phyloP scores from a whole-genome alignment of 345 rosid species.

The Lumnitzera littorea region DNA sequence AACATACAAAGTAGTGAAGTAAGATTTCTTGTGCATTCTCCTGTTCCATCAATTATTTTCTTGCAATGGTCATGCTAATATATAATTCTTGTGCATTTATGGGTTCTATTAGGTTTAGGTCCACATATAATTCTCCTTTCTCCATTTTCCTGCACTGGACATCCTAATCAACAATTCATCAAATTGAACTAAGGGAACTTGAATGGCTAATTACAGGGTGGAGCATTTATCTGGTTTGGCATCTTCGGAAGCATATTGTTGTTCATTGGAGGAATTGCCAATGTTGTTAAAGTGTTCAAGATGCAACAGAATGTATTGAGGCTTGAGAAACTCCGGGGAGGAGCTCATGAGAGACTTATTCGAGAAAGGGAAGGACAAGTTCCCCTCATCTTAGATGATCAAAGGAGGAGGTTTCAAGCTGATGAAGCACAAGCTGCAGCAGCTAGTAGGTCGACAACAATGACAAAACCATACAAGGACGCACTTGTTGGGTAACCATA shows the following conservation, averaged over 20 bases:
- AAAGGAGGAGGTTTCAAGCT: slow-evolving; percentile 24
- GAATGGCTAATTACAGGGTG: slow-evolving; percentile 24
- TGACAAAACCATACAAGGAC: slow-evolving; percentile 46
- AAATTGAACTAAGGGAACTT: neutral
- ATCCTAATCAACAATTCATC: neutral
- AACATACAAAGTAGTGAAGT: too few relatives aligned
- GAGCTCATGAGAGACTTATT: slow-evolving; percentile 51
- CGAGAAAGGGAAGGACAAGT: slow-evolving; percentile 46
- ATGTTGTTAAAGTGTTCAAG: slow-evolving; percentile 67
- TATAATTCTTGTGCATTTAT: too few relatives aligned
- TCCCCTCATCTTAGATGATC: slow-evolving; percentile 51
- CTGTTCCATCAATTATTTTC: neutral
- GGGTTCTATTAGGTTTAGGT: too few relatives aligned
- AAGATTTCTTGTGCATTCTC: too few relatives aligned
- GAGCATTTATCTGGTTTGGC: slow-evolving; percentile 51
- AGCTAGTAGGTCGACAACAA: slow-evolving; percentile 1
- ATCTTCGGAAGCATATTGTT: slow-evolving; percentile 45
- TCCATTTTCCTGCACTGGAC: neutral
- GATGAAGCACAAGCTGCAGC: slow-evolving; percentile 17
- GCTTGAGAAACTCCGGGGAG: slow-evolving; percentile 73
- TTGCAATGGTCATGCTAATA: neutral
- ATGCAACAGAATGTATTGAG: slow-evolving; percentile 49
- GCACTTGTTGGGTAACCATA: slow-evolving; percentile 36
- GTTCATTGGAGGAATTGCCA: slow-evolving; percentile 45
- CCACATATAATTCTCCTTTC: too few relatives aligned